These are phyloP conservation scores for Crucihimalaya himalaica DNA, from an alignment of 345 rosid species.

Conservation along the genomic window DNA sequence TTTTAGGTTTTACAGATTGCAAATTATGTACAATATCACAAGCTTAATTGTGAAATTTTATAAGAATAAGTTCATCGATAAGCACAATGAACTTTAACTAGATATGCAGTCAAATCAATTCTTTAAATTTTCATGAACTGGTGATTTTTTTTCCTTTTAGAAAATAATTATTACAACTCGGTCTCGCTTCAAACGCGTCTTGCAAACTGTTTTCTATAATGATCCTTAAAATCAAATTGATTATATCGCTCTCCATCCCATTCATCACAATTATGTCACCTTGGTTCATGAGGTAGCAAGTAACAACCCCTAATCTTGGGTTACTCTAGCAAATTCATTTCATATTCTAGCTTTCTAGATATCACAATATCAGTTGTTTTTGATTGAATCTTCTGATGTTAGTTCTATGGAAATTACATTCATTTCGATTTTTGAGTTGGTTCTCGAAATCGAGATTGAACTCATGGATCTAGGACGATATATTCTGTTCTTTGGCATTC, in stretches of 20 bases:
- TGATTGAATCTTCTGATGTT: neutral
- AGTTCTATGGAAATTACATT: slow-evolving; percentile 29
- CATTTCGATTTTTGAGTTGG: slow-evolving; percentile 40
- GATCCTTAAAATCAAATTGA: neutral
- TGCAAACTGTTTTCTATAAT: neutral
- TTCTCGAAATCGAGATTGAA: slow-evolving; percentile 46
- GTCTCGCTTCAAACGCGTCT: neutral
- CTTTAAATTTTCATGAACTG: neutral
- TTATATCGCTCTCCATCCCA: neutral
- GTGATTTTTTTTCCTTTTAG: neutral
- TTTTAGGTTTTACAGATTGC: too few relatives aligned
- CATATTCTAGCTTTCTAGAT: slow-evolving; percentile 1
- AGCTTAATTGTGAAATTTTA: too few relatives aligned
- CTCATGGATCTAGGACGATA: slow-evolving; percentile 47
- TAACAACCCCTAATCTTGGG: neutral
- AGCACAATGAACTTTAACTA: neutral
- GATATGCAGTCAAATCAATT: neutral
- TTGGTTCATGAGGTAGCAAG: neutral
- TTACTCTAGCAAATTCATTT: neutral
- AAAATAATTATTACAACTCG: neutral
- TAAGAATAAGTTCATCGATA: too few relatives aligned
- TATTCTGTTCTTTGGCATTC: slow-evolving; percentile 47
- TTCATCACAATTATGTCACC: neutral
- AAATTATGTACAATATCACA: too few relatives aligned
- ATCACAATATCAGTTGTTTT: neutral